phyloP scores from a whole-genome alignment of 768 basidiomycete genomes.

The Lactarius deliciosus region DNA sequence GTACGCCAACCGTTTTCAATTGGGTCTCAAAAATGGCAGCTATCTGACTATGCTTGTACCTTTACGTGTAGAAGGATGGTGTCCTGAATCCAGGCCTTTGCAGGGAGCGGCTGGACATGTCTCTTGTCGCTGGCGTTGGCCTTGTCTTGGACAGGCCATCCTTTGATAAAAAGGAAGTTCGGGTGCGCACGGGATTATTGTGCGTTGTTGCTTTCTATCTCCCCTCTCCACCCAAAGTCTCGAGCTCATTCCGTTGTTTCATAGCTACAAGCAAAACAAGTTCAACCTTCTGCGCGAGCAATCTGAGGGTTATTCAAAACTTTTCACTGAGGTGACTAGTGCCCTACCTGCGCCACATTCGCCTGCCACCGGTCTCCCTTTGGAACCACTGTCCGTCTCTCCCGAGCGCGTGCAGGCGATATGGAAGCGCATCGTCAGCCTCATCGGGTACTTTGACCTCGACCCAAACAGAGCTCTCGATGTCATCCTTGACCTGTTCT shows the following conservation, averaged over 20 bases:
- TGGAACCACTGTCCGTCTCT: slow-evolving; percentile 56
- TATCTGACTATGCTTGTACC: background rate
- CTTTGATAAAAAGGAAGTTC: slow-evolving; percentile 77
- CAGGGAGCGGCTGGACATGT: slow-evolving; percentile 71
- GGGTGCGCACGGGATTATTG: slow-evolving; percentile 80
- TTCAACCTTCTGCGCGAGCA: slow-evolving; percentile 97
- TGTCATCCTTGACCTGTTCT: slow-evolving; percentile 88
- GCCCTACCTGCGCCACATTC: slow-evolving; percentile 76
- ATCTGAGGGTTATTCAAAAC: slow-evolving; percentile 95
- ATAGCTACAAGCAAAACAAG: slow-evolving; percentile 97
- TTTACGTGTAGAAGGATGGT: slow-evolving; percentile 48
- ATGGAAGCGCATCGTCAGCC: slow-evolving; percentile 83
- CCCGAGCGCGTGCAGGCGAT: slow-evolving; percentile 64
- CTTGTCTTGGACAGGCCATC: slow-evolving; percentile 65
- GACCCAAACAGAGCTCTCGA: slow-evolving; percentile 95
- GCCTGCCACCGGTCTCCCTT: slow-evolving; percentile 59
- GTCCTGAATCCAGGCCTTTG: slow-evolving; percentile 62
- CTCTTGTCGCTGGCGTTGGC: slow-evolving; percentile 59
- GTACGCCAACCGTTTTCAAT: slow-evolving; percentile 8
- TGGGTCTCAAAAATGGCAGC: slow-evolving; percentile 46
- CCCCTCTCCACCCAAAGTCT: slow-evolving; percentile 9
- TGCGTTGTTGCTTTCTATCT: slow-evolving; percentile 42
- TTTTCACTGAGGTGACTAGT: slow-evolving; percentile 79
- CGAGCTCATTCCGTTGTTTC: background rate
- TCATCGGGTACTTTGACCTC: slow-evolving; percentile 95